Base-by-base conservation (phyloP, 805 yeast species). In the Candida taoyuanica region DNA sequence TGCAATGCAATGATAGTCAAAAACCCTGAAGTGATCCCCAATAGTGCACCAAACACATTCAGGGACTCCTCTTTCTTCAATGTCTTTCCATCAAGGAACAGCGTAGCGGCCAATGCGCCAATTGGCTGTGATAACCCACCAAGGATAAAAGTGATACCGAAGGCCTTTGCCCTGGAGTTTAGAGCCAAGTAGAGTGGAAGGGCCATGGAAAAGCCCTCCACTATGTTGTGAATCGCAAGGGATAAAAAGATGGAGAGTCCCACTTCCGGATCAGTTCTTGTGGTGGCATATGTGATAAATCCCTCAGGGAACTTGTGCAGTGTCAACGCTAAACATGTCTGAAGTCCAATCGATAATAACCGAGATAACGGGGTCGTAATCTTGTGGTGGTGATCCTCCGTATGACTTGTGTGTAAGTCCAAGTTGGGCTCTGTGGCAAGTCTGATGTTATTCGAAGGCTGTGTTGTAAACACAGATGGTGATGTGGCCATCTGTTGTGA, bases 261-360 rank as follows among this genome's bases (percentile, higher is more conserved):
- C 19, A 88, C 62, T 42, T 70, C 63, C 2, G 83, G 76, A 53
- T 82, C 85, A 0, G 78, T 79, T 40, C 67, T 65, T 2, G 87
- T 71, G 0, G 93, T 88, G 24, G 83, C 84, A 58, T 76, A 91
- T 32, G 94, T 82, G 38, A 91, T 78, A 53, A 91, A 85, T 0
- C 98, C 98, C 62, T 91, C 98, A 0, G 98, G 98, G 18, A 91
- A 70, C 58, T 93, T 89, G 63, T 91, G 98, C 20, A 93, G 62
- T 0, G 94, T 75, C 20, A 91, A 76, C 0, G 95, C 98, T 35
- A 89, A 58, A 6, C 89, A 78, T 0, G 98, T 91, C 59, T 93
- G 97, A 17, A 93, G 59, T 4, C 96, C 97, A 41, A 91, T 87
- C 5, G 95, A 76, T 9, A 91, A 62, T n/a, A 91, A 63, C 41